Evolutionary conservation across 2,329 filamentous ascomycete species (phyloP).

Genomic region (Phialemoniopsis sp.): DNA sequence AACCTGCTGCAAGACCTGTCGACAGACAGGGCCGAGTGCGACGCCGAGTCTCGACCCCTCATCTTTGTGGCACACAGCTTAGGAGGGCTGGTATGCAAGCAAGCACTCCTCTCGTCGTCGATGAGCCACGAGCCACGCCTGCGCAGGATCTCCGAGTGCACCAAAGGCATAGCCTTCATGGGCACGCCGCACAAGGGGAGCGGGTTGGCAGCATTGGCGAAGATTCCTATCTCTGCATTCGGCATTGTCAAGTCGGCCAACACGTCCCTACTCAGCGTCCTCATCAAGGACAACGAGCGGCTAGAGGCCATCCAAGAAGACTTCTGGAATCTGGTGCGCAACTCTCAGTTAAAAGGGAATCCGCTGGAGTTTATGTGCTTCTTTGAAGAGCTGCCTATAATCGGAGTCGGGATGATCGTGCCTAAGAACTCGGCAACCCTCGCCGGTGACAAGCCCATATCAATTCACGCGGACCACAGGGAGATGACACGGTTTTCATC

Average conservation of each 20-base stretch:
- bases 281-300: conserved; percentile 17
- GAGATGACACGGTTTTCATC: conserved; percentile 26
- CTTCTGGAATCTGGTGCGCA: conserved; percentile 21
- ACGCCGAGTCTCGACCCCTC: conserved; percentile 17
- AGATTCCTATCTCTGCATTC: conserved; percentile 18
- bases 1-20: conserved; percentile 23
- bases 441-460: conserved; percentile 17
- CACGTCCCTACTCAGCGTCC: conserved; percentile 18
- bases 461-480: conserved; percentile 23
- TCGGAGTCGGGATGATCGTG: conserved; percentile 15
- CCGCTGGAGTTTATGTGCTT: conserved; percentile 24
- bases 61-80: conserved; percentile 33
- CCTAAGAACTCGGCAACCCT: conserved; percentile 22
- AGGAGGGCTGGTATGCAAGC: conserved; percentile 32
- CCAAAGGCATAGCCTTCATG: conserved; percentile 26
- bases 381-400: conserved; percentile 26
- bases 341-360: conserved; percentile 7
- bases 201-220: conserved; percentile 26
- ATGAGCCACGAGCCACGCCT: conserved; percentile 22
- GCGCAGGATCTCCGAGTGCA: conserved; percentile 16
- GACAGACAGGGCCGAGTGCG: conserved; percentile 11
- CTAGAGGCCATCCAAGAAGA: conserved; percentile 16
- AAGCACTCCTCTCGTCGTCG: conserved; percentile 25
- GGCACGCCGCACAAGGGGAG: conserved; percentile 30
- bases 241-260: conserved; percentile 25